Base-by-base conservation (phyloP, 192 early-diverging fungal species). In the Neocallimastix lanati region DNA sequence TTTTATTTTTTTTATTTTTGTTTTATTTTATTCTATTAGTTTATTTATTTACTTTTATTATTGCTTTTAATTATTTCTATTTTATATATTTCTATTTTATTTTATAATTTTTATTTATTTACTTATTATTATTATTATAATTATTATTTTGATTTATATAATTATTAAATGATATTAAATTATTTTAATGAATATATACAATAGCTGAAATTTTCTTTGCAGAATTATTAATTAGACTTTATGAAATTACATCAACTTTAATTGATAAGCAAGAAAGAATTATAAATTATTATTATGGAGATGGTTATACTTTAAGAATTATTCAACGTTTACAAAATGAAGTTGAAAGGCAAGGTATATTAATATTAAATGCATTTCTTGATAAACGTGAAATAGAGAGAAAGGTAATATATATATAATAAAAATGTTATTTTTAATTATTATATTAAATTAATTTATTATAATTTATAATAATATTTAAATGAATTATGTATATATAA, bases 241-340 rank as follows among this genome's bases (percentile, higher is more conserved):
- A 96, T 84, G 97, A 99, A 85, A 89, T 89, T 14, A 91, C 95
- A 78, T 96, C 96, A 2, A 84, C 88, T 7, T 87, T 95, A n/a
- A 87, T 98, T 37, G 94, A 97, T 84, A 90, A 92, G 80, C 94
- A 97, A 81, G 92, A 95, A 77, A 88, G 92, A 11, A 86, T 96
- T 3, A 92, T 99, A 6, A 90, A 95, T 80, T 84, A 88, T 13
- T 88, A 93, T 79, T 98, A 96, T 85, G 97, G 97, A 4, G 85
- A 89, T 7, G 95, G 97, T 14, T 90, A 90, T 35, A 94, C 97
- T 90, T 82, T 97, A 29, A 88, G 93, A 29, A 90, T 98, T 13
- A 94, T 98, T 67, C 92, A 94, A 83, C 82, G 92, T 28, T 82
- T 99, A 58, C 94, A 99, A 84, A 90, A 94, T 81, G 95, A 98